Conservation (phyloP, 2,329 filamentous ascomycete genomes). For the Talaromyces sp. region DNA sequence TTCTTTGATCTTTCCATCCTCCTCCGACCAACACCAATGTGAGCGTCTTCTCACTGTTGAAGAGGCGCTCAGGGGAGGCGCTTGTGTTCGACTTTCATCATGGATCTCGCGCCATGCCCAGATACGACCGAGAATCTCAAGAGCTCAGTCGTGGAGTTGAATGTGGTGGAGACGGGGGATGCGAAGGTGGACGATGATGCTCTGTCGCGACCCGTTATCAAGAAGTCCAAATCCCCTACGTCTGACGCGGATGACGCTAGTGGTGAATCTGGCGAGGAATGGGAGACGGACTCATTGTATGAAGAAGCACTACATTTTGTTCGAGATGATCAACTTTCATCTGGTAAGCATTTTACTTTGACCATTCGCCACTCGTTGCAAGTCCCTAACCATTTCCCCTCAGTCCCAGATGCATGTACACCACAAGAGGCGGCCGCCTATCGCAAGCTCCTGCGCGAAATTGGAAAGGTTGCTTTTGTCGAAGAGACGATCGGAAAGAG, state of each 20-base stretch:
- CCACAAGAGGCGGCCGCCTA: slow-evolving; percentile 64
- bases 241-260: slow-evolving; percentile 33
- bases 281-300: slow-evolving; percentile 61
- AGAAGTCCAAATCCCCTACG: slow-evolving; percentile 29
- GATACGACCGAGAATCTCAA: slow-evolving; percentile 32
- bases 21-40: slow-evolving; percentile 30
- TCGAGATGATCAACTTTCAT: slow-evolving; percentile 47
- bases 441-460: slow-evolving; percentile 64
- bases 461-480: slow-evolving; percentile 75
- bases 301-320: slow-evolving; percentile 59
- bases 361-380: background rate
- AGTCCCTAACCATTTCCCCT: slow-evolving; percentile 11
- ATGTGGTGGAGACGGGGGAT: slow-evolving; percentile 26
- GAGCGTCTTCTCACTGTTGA: slow-evolving; percentile 25
- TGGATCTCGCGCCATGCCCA: slow-evolving; percentile 36
- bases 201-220: slow-evolving; percentile 13
- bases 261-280: slow-evolving; percentile 39
- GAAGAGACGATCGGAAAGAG: slow-evolving; percentile 64
- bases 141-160: slow-evolving; percentile 33
- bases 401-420: slow-evolving; percentile 54
- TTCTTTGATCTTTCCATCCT: slow-evolving; percentile 4
- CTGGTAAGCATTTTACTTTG: slow-evolving; percentile 36
- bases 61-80: slow-evolving; percentile 28
- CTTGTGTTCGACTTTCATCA: slow-evolving; percentile 26
- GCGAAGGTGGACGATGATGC: slow-evolving; percentile 20